These are phyloP conservation scores for Diplodia sapinea DNA, from an alignment of 2,329 filamentous ascomycete species.

Conservation along the genomic window DNA sequence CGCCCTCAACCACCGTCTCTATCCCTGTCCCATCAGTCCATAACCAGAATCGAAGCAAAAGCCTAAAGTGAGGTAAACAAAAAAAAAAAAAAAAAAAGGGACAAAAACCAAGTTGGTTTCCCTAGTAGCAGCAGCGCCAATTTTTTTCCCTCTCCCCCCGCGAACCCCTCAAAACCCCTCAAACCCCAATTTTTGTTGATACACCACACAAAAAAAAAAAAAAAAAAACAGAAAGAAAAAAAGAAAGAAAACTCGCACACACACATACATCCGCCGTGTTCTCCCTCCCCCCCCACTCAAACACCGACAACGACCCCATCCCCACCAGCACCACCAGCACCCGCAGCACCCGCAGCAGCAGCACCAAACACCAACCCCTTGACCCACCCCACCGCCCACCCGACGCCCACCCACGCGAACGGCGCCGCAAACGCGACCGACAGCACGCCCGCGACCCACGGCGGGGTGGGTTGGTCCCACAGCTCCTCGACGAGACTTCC, in stretches of 20 bases:
- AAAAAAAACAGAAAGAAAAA: background rate
- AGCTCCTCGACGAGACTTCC: background rate
- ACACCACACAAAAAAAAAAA: background rate
- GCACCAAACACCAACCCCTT: background rate
- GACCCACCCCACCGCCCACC: slow-evolving; percentile 6
- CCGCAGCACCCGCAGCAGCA: background rate
- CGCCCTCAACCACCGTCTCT: background rate
- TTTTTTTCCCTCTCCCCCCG: background rate
- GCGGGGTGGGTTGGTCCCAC: background rate
- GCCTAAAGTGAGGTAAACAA: background rate
- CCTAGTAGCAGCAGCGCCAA: background rate
- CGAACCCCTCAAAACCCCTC: background rate
- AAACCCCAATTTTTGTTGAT: background rate
- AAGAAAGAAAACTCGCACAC: background rate
- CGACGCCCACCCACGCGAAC: slow-evolving; percentile 2
- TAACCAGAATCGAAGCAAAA: background rate
- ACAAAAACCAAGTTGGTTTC: too few species aligned
- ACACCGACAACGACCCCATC: background rate
- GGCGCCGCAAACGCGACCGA: background rate
- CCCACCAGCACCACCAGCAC: background rate
- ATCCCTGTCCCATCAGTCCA: background rate
- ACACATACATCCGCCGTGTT: too few species aligned
- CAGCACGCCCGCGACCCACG: background rate
- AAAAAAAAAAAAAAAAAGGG: too few species aligned
- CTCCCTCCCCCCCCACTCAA: background rate